Evolutionary conservation across 176 grass and related monocot genomes (phyloP), one percentile per base, ranked within the genome.

Genomic region (Carex littledalei): DNA sequence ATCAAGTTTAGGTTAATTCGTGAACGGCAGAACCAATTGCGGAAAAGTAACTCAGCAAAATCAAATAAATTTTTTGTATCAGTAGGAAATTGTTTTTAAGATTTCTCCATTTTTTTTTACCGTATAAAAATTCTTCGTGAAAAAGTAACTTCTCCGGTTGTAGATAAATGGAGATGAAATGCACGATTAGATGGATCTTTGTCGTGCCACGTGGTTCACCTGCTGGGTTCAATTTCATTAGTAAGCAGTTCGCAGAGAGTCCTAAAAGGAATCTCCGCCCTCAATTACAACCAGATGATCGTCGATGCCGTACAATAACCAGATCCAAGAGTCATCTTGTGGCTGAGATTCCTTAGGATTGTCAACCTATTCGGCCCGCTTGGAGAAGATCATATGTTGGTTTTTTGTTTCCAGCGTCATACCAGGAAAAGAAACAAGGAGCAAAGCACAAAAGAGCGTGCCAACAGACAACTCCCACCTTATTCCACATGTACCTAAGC

Each of bases 401-500:
- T 20, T 18, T 78, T 78, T 56, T 0, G 17, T 78, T 18, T 57
- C 24, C 52, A 57, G 74, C 5, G 52, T 77, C 22, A 31, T 31
- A 77, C 20, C 13, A 78, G 50, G 50, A 34, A 78, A 56, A 78
- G 50, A 57, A 56, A 78, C 74, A 78, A 78, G 74, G 26, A 78
- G 12, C 49, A 78, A 17, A 56, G 49, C 49, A 78, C 74, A 78
- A 56, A 78, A 56, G n/a, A 78, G 52, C 74, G 74, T 56, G 74
- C 50, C 26, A 55, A 54, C 47, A 76, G 72, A 76, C 72, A 76
- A 17, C 4, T 53, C 72, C 13, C 5, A 76, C 72, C 72, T 76
- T 22, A 76, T 76, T 76, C 72, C 72, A 76, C 72, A 76, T 76
- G 71, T 76, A 32, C 22, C 74, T 34, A 78, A 50, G 74, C 52